These are phyloP conservation scores for Cardamine chenopodiifolia DNA, from an alignment of 345 rosid genomes.

Conservation along the genomic window DNA sequence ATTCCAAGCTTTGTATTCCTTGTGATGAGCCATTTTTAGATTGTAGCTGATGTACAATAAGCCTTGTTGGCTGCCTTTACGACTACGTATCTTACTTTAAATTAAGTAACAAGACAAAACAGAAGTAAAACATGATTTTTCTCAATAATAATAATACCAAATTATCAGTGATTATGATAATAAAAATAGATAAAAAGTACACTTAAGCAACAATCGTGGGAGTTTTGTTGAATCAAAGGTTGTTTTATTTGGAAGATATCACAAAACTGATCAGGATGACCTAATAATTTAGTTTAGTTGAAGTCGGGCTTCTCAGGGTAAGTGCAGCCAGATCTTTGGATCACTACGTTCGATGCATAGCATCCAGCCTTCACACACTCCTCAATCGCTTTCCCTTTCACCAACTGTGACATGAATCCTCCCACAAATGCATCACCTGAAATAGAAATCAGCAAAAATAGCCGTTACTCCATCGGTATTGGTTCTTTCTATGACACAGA, in stretches of 20 bases:
- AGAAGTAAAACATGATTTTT: neutral
- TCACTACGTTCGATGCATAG: slow-evolving; percentile 79
- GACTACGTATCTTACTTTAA: neutral
- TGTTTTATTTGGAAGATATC: slow-evolving; percentile 24
- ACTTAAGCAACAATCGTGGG: slow-evolving; percentile 19
- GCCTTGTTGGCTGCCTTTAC: neutral
- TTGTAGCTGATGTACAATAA: neutral
- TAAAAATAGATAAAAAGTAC: neutral
- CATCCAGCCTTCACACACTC: slow-evolving; percentile 81
- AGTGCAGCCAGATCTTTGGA: slow-evolving; percentile 97
- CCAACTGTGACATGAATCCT: slow-evolving; percentile 79
- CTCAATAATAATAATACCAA: neutral
- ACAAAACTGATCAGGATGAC: slow-evolving; percentile 28
- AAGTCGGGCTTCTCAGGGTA: slow-evolving; percentile 58
- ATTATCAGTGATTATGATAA: neutral
- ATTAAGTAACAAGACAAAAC: neutral
- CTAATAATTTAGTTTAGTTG: slow-evolving; percentile 32
- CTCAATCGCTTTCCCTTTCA: slow-evolving; percentile 67
- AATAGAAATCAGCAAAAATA: neutral
- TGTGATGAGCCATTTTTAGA: slow-evolving; percentile 55
- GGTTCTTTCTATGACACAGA: neutral
- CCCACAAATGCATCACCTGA: slow-evolving; percentile 76
- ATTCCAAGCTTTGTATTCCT: slow-evolving; percentile 74
- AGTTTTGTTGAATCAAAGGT: slow-evolving; percentile 16
- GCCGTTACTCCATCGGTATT: neutral